Evolutionary conservation across 1,284 basidiomycete species (phyloP).

Genomic region (Rhodofomes roseus): DNA sequence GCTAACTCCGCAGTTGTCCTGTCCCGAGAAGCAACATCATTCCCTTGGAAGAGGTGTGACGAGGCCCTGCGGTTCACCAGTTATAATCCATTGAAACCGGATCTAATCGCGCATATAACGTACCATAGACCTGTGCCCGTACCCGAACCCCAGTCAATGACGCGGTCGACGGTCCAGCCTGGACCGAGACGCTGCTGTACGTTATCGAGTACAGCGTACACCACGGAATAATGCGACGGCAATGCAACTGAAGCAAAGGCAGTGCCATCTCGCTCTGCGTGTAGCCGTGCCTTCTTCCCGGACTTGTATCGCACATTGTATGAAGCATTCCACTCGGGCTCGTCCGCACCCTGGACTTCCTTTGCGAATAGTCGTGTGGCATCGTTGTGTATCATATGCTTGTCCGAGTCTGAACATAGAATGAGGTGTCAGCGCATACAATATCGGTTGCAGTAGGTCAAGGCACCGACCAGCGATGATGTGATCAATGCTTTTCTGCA

Average conservation of each 20-base stretch:
- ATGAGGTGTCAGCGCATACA: constrained; percentile 1
- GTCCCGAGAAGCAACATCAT: not conserved
- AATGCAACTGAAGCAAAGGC: constrained; percentile 74
- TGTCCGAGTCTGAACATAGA: constrained; percentile 53
- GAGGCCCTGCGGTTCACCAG: constrained; percentile 48
- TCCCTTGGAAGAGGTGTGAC: constrained; percentile 54
- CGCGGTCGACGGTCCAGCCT: constrained; percentile 50
- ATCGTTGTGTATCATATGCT: constrained; percentile 59
- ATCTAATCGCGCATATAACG: constrained; percentile 14
- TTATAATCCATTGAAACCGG: not conserved
- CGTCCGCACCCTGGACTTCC: constrained; percentile 24
- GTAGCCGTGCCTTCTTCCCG: constrained; percentile 48
- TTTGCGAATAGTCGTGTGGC: constrained; percentile 64
- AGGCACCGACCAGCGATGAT: constrained; percentile 53
- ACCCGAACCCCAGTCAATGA: constrained; percentile 76
- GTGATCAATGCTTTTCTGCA: constrained; percentile 54
- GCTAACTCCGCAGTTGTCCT: constrained; percentile 33
- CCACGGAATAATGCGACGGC: constrained; percentile 73
- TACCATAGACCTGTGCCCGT: constrained; percentile 76
- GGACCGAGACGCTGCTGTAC: constrained; percentile 57
- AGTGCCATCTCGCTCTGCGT: constrained; percentile 63
- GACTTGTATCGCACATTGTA: constrained; percentile 61
- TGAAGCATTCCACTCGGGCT: constrained; percentile 45
- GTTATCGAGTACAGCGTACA: constrained; percentile 63
- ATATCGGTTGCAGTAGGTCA: not conserved